Evolutionary conservation across 495 filamentous ascomycete species (phyloP), one percentile per base, ranked within the genome.

Genomic region (Aspergillus biplanus): DNA sequence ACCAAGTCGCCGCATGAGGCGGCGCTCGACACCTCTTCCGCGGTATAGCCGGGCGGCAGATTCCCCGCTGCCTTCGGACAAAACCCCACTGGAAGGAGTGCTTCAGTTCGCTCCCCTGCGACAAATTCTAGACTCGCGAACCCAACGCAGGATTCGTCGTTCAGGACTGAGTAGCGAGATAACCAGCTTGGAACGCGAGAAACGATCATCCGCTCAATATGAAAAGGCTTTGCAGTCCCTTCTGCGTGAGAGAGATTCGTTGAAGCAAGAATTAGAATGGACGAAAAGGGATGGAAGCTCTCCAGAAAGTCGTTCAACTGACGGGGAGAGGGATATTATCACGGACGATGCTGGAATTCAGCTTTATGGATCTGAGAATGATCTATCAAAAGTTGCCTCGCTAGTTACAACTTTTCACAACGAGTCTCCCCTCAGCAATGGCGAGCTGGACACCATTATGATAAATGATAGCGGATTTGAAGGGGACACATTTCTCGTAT

Each of bases 111-210:
- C 83, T 3, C 88, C 91, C 0, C 76, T 93, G 34, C 80, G 85
- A n/a, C 86, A 90, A 32, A 82, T 89, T 5, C 71, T 93, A 27
- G 89, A 92, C 66, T 79, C 80, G 27, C 85, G 91, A n/a, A 82
- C 85, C n/a, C 86, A 88, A 70, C 85, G 91, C 27, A 83, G 90
- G 49, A 82, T 93, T 31, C 82, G 86, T 13, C 85, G 90, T 21
- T 87, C 87, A 63, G 86, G 90, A 33, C 73, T 95, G 39, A 91
- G 89, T 65, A 86, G 92, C 68, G 90, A 93, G 71, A 83, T 91
- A 63, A 92, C 90, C 72, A 75, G 72, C 18, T 86, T 92, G 55
- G 76, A 85, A 54, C 78, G 76, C 3, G 85, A 89, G 59, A 85
- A 85, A 69, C 80, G 78, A 46, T 73, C 77, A 5, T 70, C 74